Evolutionary conservation across 805 yeast species (phyloP), one percentile per base, ranked within the genome.

Genomic region (Metschnikowia orientalis): DNA sequence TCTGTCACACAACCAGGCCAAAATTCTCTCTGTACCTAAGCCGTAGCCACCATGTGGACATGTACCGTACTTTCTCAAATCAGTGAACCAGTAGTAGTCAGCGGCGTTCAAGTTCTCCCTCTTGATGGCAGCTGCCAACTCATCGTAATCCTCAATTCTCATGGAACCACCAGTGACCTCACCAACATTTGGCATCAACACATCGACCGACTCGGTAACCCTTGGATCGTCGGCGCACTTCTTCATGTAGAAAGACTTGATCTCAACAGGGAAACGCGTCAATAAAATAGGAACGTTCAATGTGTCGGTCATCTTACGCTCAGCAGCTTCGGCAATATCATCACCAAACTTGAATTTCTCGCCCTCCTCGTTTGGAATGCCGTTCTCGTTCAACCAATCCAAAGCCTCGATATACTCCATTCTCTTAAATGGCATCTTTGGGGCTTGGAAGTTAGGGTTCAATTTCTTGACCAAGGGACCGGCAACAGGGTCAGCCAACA

Each of bases 31-130:
- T 21, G 96, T 87, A 48, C 99, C 99, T 47, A 92, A 67, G 54
- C 99, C 99, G 68, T 92, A 92, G 48, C 99, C 99, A 62, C 99
- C 99, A 58, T 92, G 98, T 24, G 97, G 97, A 66, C 86, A 84
- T 8, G 97, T 82, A 61, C 99, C 99, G 67, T 92, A 92, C 66
- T 83, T 81, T 67, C 98, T 80, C 68, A 83, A 90, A 59, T 92
- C 98, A 38, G 77, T 77, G 67, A 85, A 94, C 97, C 97, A 92
- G 73, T 90, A 89, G 76, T 92, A 92, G 20, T 90, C 71, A 14
- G 69, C 77, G 35, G 86, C 73, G 57, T 79, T 80, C 53, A 92
- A 85, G 37, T 80, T 79, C 69, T 92, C 99, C 67, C 97, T 85
- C 67, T 81, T 80, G 74, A 90, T 83, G 32, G 95, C 97, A 28